A percentile compares a stretch with the other conserved stretches of the same genome.
Evolutionary conservation across 1,284 basidiomycete genomes (phyloP).

Genomic region (Farysia itapuensis): DNA sequence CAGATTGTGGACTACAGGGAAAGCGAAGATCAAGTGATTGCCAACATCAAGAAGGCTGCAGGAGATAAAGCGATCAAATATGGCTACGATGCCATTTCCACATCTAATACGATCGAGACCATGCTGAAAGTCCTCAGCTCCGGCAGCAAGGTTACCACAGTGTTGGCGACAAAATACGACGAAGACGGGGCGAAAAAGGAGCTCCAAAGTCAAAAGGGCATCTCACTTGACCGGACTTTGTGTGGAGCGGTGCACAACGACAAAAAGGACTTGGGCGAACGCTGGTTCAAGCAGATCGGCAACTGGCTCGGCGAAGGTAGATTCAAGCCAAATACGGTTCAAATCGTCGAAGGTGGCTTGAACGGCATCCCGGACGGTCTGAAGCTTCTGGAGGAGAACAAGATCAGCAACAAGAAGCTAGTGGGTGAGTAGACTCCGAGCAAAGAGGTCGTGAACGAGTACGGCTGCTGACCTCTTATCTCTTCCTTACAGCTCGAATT

Average conservation of each 20-base stretch:
- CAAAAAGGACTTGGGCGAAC: slow-evolving; percentile 30
- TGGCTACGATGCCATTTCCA: slow-evolving; percentile 49
- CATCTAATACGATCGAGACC: slow-evolving; percentile 22
- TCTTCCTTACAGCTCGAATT: too few relatives aligned
- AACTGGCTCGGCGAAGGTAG: slow-evolving; percentile 46
- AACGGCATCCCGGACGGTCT: slow-evolving; percentile 34
- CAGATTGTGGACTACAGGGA: slow-evolving; percentile 37
- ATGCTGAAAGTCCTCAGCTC: slow-evolving; percentile 33
- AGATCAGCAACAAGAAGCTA: slow-evolving; percentile 57
- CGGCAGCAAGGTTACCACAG: slow-evolving; percentile 9
- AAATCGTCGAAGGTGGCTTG: slow-evolving; percentile 39
- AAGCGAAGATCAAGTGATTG: slow-evolving; percentile 18
- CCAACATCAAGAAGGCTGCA: slow-evolving; percentile 27
- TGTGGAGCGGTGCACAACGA: slow-evolving; percentile 12
- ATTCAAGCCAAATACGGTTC: slow-evolving; percentile 44
- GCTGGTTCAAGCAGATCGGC: slow-evolving; percentile 42
- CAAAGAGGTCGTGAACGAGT: too few relatives aligned
- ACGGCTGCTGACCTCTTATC: too few relatives aligned
- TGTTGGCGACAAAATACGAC: slow-evolving; percentile 4
- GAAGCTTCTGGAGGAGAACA: slow-evolving; percentile 38
- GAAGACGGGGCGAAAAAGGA: slow-evolving; percentile 3
- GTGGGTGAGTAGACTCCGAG: slow-evolving; percentile 26
- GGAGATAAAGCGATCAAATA: slow-evolving; percentile 17
- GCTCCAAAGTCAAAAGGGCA: slow-evolving; percentile 6
- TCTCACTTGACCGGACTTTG: slow-evolving; percentile 3